These are phyloP conservation scores for Scedosporium apiospermum DNA, from an alignment of 2,329 filamentous ascomycete species.

Conservation along the genomic window DNA sequence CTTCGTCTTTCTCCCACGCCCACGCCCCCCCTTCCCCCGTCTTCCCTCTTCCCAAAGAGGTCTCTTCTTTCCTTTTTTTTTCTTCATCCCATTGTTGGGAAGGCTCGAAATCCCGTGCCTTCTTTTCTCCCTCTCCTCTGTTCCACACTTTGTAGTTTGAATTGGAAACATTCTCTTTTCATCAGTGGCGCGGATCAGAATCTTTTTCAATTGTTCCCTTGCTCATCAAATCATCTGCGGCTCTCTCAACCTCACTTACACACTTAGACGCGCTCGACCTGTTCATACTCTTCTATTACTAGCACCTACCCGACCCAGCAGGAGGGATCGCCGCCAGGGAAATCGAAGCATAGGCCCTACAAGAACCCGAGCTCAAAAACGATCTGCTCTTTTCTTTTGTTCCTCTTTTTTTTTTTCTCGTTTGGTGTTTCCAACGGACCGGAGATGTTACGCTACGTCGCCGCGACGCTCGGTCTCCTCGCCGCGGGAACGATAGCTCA, in stretches of 20 bases:
- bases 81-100: background rate
- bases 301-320: no score
- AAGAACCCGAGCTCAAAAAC: background rate
- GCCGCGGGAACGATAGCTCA: background rate
- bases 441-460: constrained; percentile 2
- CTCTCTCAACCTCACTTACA: background rate
- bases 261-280: background rate
- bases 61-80: background rate
- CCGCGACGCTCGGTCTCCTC: background rate
- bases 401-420: background rate
- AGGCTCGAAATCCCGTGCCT: background rate
- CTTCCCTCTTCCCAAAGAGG: background rate
- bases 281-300: background rate
- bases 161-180: background rate
- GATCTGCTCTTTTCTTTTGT: background rate
- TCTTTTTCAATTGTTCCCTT: background rate
- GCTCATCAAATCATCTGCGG: background rate
- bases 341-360: background rate
- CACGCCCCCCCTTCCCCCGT: background rate
- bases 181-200: background rate
- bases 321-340: no score
- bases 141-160: background rate
- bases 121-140: background rate
- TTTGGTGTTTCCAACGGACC: background rate
- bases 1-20: background rate